Percentiles rank a stretch among this genome's conserved stretches.
These are phyloP conservation scores for Cercospora sesami DNA, from an alignment of 2,329 filamentous ascomycete species.

Conservation along the genomic window DNA sequence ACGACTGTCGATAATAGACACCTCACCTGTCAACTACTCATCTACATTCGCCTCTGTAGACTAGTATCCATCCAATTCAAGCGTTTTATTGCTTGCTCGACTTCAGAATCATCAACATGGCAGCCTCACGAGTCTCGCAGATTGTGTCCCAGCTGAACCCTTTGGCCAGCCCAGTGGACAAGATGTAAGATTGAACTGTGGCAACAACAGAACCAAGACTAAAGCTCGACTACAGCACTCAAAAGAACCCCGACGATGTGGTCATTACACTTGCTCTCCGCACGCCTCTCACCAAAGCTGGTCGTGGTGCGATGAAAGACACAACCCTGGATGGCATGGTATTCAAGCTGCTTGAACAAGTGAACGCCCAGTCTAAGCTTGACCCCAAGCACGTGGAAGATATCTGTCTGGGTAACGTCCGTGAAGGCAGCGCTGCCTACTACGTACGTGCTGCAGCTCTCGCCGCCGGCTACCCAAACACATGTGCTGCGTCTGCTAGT, in stretches of 20 bases:
- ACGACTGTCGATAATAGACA: background rate
- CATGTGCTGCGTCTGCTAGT: slow-evolving; percentile 71
- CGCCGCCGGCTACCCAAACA: slow-evolving; percentile 88
- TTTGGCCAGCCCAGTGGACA: slow-evolving; percentile 22
- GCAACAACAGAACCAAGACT: background rate
- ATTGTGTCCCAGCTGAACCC: slow-evolving; percentile 26
- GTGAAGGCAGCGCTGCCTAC: slow-evolving; percentile 79
- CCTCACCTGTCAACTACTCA: background rate
- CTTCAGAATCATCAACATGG: background rate
- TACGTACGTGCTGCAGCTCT: slow-evolving; percentile 82
- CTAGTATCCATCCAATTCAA: background rate
- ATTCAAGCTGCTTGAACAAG: slow-evolving; percentile 73
- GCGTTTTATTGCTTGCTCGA: background rate
- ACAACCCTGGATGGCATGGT: slow-evolving; percentile 83
- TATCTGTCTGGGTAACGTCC: slow-evolving; percentile 87
- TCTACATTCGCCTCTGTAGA: background rate
- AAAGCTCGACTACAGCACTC: slow-evolving; percentile 13
- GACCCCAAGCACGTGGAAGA: slow-evolving; percentile 55
- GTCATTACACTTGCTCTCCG: slow-evolving; percentile 92
- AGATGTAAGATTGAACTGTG: slow-evolving; percentile 18
- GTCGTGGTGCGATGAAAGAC: slow-evolving; percentile 95
- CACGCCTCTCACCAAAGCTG: slow-evolving; percentile 83
- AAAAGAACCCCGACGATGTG: slow-evolving; percentile 85
- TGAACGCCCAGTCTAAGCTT: slow-evolving; percentile 39
- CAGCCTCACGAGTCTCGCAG: slow-evolving; percentile 19